A percentile compares a stretch with the other conserved stretches of the same genome.
These are phyloP conservation scores for Heracleum sosnowskyi DNA, from an alignment of 129 eudicot genomes.

Conservation along the genomic window DNA sequence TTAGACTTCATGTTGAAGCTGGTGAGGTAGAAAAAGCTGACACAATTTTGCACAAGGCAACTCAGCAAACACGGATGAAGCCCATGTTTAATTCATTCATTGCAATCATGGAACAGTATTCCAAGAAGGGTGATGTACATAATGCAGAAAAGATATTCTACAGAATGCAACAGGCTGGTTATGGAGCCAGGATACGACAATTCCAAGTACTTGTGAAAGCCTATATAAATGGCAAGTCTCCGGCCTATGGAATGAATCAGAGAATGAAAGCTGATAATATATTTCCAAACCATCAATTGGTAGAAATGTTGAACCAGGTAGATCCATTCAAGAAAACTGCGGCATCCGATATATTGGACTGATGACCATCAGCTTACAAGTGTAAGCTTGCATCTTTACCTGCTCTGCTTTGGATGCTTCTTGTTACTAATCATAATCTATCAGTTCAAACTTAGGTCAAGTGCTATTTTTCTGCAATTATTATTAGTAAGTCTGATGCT, in stretches of 20 bases:
- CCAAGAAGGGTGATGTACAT: slow-evolving; percentile 65
- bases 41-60: slow-evolving; percentile 45
- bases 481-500: neutral
- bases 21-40: slow-evolving; percentile 88
- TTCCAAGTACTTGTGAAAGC: slow-evolving; percentile 42
- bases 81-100: slow-evolving; percentile 43
- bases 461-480: neutral
- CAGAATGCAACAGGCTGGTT: slow-evolving; percentile 63
- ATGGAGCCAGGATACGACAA: slow-evolving; percentile 25
- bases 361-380: slow-evolving; percentile 17
- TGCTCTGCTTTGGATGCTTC: neutral
- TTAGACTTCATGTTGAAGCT: slow-evolving; percentile 54
- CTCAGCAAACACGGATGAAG: slow-evolving; percentile 27
- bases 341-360: slow-evolving; percentile 53
- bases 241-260: slow-evolving; percentile 69
- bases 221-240: slow-evolving; percentile 48
- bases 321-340: slow-evolving; percentile 46
- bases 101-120: slow-evolving; percentile 52
- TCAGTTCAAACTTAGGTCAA: neutral
- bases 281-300: slow-evolving; percentile 37
- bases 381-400: neutral
- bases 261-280: slow-evolving; percentile 69
- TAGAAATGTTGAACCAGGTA: slow-evolving; percentile 31
- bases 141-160: slow-evolving; percentile 67
- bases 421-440: neutral